These are phyloP conservation scores for Beauveria brongniartii DNA, from an alignment of 2,329 filamentous ascomycete genomes.

Conservation along the genomic window DNA sequence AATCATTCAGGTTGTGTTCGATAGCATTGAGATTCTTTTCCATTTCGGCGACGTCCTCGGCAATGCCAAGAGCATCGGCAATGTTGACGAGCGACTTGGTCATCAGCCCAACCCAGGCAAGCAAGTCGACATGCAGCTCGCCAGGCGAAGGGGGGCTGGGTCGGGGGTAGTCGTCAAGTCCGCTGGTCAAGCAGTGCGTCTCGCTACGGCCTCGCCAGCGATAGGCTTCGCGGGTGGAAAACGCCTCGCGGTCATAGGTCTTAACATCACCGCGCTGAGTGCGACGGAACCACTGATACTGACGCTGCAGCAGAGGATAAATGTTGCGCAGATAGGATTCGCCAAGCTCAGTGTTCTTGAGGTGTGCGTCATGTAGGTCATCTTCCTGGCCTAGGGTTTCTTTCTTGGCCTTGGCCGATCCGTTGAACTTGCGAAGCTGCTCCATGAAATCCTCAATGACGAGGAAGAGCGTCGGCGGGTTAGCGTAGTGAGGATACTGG, in stretches of 20 bases:
- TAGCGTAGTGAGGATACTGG: slow-evolving; percentile 95
- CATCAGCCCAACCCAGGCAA: slow-evolving; percentile 98
- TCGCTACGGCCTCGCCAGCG: slow-evolving; percentile 88
- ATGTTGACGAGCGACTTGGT: slow-evolving; percentile 76
- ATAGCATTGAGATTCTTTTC: slow-evolving; percentile 68
- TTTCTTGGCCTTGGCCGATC: slow-evolving; percentile 32
- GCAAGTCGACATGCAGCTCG: slow-evolving; percentile 89
- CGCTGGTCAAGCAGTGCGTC: slow-evolving; percentile 82
- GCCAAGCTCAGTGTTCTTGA: slow-evolving; percentile 60
- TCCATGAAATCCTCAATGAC: slow-evolving; percentile 78
- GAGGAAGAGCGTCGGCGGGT: slow-evolving; percentile 90
- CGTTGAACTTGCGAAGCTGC: slow-evolving; percentile 56
- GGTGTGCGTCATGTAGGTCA: slow-evolving; percentile 52
- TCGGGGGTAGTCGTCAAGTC: slow-evolving; percentile 92
- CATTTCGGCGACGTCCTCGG: slow-evolving; percentile 69
- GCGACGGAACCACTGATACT: slow-evolving; percentile 91
- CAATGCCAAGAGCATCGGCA: slow-evolving; percentile 63
- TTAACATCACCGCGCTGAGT: slow-evolving; percentile 88
- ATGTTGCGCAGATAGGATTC: slow-evolving; percentile 65
- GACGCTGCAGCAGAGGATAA: slow-evolving; percentile 79
- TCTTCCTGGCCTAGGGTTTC: slow-evolving; percentile 36
- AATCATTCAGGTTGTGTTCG: slow-evolving; percentile 75
- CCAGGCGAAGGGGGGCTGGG: slow-evolving; percentile 89
- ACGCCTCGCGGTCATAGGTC: slow-evolving; percentile 82
- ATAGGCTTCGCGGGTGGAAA: slow-evolving; percentile 85